Conservation (phyloP, 768 basidiomycete genomes). For the Leccinum uliginosum region DNA sequence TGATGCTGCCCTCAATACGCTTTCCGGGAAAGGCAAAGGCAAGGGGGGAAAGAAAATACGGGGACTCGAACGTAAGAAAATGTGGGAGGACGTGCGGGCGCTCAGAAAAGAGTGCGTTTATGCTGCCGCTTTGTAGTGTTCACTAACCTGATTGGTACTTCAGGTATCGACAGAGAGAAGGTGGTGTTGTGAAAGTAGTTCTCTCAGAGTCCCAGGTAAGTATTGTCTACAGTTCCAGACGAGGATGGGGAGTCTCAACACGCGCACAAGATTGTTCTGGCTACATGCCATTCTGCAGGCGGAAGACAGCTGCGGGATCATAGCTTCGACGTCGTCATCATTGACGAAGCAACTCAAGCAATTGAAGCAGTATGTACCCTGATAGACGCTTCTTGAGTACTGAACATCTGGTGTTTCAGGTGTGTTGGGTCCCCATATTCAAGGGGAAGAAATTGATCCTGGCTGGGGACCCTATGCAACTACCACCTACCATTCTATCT, state of each 20-base stretch:
- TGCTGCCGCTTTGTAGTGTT: neutral
- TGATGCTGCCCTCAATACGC: constrained; percentile 55
- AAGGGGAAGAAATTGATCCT: constrained; percentile 87
- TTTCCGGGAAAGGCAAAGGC: constrained; percentile 74
- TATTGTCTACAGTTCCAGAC: neutral
- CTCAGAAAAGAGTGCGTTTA: constrained; percentile 80
- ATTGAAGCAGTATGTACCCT: constrained; percentile 73
- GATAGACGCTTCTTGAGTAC: neutral
- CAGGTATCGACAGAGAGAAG: constrained; percentile 88
- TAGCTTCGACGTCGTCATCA: constrained; percentile 88
- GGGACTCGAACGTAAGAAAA: constrained; percentile 70
- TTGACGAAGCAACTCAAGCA: constrained; percentile 98
- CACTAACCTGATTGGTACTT: neutral
- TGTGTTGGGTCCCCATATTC: constrained; percentile 92
- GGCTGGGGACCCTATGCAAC: constrained; percentile 93
- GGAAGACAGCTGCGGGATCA: constrained; percentile 73
- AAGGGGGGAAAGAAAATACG: constrained; percentile 67
- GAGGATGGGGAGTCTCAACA: neutral
- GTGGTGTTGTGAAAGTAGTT: constrained; percentile 77
- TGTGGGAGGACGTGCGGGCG: constrained; percentile 85
- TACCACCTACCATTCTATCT: constrained; percentile 90
- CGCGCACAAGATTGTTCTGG: constrained; percentile 68
- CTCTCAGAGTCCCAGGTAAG: constrained; percentile 71
- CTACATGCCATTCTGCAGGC: constrained; percentile 94
- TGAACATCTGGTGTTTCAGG: constrained; percentile 4